Conservation (phyloP, 345 rosid genomes). For the Brassica carinata region DNA sequence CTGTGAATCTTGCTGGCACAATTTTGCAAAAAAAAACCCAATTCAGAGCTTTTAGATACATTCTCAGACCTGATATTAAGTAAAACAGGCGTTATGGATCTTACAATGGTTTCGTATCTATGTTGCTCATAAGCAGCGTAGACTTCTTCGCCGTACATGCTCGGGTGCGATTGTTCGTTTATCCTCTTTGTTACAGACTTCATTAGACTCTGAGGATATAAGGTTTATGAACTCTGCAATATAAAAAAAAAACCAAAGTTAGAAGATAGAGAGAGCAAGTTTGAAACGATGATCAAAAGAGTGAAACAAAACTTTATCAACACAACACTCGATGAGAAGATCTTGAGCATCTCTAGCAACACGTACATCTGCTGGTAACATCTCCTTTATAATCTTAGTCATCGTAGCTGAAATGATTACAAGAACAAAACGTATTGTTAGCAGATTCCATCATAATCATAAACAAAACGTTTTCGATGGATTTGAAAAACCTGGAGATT, state of each 20-base stretch:
- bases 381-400: slow-evolving; percentile 99
- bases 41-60: neutral
- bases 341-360: slow-evolving; percentile 99
- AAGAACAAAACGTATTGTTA: neutral
- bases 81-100: neutral
- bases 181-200: slow-evolving; percentile 92
- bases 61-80: too few relatives aligned
- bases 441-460: too few relatives aligned
- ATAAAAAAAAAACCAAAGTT: neutral
- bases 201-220: slow-evolving; percentile 96
- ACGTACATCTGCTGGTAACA: slow-evolving; percentile 98
- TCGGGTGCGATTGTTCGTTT: slow-evolving; percentile 98
- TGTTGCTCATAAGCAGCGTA: slow-evolving; percentile 98
- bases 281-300: too few relatives aligned
- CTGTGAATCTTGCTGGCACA: slow-evolving; percentile 84
- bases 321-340: slow-evolving; percentile 98
- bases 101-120: slow-evolving; percentile 88
- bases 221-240: slow-evolving; percentile 93
- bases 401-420: slow-evolving; percentile 73
- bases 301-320: slow-evolving; percentile 50
- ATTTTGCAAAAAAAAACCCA: neutral
- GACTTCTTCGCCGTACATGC: slow-evolving; percentile 97
- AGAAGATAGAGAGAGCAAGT: too few relatives aligned
- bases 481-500: too few relatives aligned
- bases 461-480: too few relatives aligned